Evolutionary conservation across 2,329 filamentous ascomycete species (phyloP), one percentile per base, ranked within the genome.

Genomic region (Calonectria ilicicola): DNA sequence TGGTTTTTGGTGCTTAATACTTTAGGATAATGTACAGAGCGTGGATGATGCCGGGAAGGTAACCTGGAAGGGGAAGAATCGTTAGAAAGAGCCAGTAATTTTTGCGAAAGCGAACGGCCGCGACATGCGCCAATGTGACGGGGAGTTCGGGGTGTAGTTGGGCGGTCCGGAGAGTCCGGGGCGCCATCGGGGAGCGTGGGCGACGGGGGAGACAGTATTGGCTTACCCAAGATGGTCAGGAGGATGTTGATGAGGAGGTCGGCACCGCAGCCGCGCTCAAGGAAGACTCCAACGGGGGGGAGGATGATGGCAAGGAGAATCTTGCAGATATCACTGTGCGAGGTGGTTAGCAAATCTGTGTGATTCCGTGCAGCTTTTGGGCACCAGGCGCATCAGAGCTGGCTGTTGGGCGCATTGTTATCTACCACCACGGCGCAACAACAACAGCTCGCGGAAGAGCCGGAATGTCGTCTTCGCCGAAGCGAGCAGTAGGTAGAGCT

Each of bases 221-320:
- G 53, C 86, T 76, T 87, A 89, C 88, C 88, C 79, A 95, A 88
- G 79, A 95, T 91, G 80, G 95, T 97, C 86, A 97, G 88, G 82
- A 95, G 90, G 85, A 98, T 94, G 92, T 97, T 98, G 91, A 98
- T 97, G 86, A 96, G 89, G 82, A 98, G 89, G 84, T 98, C 94
- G 78, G 93, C 91, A 83, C 93, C 93, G 87, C 95, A 98, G 81
- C 95, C 95, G 80, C 93, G 92, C 93, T 98, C 95, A 79, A 98
- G 94, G 91, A 98, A 97, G 84, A 98, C 95, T 88, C 95, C 95
- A 69, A 98, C 87, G 83, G 95, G 95, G 70, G 95, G 95, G 77
- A 98, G 91, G 87, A 98, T 88, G 89, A 98, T 89, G 89, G 95
- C 95, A 87, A 98, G 90, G 86, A 98, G 90, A 89, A 91, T 91